Conservation (phyloP, 257 asterid genomes). For the Penstemon barbatus region DNA sequence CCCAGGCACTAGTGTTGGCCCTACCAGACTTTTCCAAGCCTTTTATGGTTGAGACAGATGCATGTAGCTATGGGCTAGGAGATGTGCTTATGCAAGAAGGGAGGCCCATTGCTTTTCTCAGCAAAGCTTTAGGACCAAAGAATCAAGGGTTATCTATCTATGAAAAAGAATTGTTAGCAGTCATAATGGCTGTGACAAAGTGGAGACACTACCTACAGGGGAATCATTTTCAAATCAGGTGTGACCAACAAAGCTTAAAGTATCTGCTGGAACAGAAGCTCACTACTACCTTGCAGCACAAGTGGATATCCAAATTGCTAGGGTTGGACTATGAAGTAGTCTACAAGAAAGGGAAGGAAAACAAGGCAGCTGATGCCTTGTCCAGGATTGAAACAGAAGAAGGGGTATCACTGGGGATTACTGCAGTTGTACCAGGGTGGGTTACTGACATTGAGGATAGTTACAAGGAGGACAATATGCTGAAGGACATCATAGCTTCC, state of each 20-base stretch:
- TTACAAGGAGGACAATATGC: too few relatives aligned
- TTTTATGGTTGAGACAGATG: not conserved
- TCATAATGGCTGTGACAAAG: not conserved
- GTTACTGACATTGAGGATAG: not conserved
- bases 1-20: too few relatives aligned
- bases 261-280: not conserved
- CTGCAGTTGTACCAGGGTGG: not conserved
- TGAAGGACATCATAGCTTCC: too few relatives aligned
- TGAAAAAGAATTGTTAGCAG: not conserved
- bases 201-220: not conserved
- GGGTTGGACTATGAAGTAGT: not conserved
- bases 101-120: not conserved
- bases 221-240: not conserved
- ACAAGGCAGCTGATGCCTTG: not conserved
- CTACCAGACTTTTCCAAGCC: not conserved
- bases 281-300: too few relatives aligned
- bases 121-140: not conserved
- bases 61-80: not conserved
- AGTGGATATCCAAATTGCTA: too few relatives aligned
- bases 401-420: too few relatives aligned
- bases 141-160: not conserved
- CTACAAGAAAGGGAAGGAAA: not conserved
- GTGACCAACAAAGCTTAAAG: not conserved
- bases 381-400: too few relatives aligned
- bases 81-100: not conserved